Base-by-base conservation (phyloP, 2,329 filamentous ascomycete species). In the Ophiostoma sp. region DNA sequence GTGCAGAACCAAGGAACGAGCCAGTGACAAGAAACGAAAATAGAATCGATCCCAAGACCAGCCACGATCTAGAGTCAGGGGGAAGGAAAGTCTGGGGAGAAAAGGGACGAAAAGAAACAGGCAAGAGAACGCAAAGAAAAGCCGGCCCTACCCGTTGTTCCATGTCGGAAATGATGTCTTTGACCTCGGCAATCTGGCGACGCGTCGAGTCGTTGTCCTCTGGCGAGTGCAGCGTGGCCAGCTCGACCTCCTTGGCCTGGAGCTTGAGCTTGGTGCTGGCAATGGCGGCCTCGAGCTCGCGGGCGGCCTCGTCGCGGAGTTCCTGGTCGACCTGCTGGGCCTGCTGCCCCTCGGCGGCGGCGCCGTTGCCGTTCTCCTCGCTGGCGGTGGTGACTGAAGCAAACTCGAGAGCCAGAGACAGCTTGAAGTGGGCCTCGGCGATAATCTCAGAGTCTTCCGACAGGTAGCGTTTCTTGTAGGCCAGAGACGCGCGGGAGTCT, bases 401-500 rank as follows among this genome's bases (percentile, higher is more conserved):
- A 78, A 98, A 98, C 80, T 99, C 96, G 36, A 99, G 88, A 0
- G 96, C 96, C 19, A 99, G 88, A 0, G 95, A 97, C 33, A 99
- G 90, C 83, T 98, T 98, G 85, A 93, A 99, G 84, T 99, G 94
- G 19, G 93, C 95, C 84, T 99, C 96, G 57, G 96, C 95, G 73
- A 98, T 88, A 70, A 97, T 88, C 78, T 94, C 92, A 17, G 93
- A 94, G 75, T 97, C 93, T 69, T 91, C 87, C 0, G 93, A 88
- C 80, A 93, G 94, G 2, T 98, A 87, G 69, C 92, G 87, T 77
- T 93, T 84, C 82, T 97, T 97, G 78, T 97, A 89, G 55, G 88
- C 88, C 68, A 98, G 88, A 0, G 94, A 91, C 17, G 91, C 89
- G 77, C 90, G 90, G 70, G 93, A 90, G 82, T 99, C 96, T 64